Conservation (phyloP, 345 rosid species). For the Eucalyptus erythrocorys region DNA sequence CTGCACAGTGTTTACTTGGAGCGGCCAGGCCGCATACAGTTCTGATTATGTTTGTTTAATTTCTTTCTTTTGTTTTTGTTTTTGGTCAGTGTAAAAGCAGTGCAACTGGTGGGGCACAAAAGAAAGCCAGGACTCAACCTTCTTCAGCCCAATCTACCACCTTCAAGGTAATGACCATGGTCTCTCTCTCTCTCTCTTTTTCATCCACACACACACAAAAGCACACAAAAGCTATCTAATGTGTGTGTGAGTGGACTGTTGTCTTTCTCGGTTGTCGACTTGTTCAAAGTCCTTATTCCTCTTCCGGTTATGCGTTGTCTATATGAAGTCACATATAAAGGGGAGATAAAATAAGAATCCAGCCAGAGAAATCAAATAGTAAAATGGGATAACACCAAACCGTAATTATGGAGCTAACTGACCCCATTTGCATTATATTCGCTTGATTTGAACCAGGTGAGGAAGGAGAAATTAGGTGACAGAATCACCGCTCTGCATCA, state of each 20-base stretch:
- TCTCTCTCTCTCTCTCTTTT: conserved; percentile 1
- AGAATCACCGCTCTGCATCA: conserved; percentile 90
- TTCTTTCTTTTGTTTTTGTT: not conserved
- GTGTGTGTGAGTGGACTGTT: conserved; percentile 6
- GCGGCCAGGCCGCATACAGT: not conserved
- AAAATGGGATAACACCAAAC: not conserved
- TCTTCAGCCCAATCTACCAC: conserved; percentile 55
- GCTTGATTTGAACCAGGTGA: conserved; percentile 31
- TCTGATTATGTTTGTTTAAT: not conserved
- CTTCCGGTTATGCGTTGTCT: not conserved
- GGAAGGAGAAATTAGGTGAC: conserved; percentile 90
- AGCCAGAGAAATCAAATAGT: not conserved
- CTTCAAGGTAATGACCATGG: conserved; percentile 46
- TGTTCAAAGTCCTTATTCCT: conserved; percentile 38
- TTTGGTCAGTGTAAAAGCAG: conserved; percentile 59
- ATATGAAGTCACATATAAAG: not conserved
- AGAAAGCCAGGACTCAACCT: conserved; percentile 91
- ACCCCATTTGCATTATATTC: not conserved
- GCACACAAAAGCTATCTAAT: conserved; percentile 22
- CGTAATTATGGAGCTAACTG: not conserved
- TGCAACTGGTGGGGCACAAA: conserved; percentile 55
- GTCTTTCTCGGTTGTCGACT: conserved; percentile 80
- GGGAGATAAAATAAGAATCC: not conserved
- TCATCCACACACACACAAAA: conserved; percentile 24
- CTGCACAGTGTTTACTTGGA: not conserved